A percentile compares a stretch with the other conserved stretches of the same genome.
phyloP scores from a whole-genome alignment of 805 yeast species.

The Saccharomycopsis malanga region DNA sequence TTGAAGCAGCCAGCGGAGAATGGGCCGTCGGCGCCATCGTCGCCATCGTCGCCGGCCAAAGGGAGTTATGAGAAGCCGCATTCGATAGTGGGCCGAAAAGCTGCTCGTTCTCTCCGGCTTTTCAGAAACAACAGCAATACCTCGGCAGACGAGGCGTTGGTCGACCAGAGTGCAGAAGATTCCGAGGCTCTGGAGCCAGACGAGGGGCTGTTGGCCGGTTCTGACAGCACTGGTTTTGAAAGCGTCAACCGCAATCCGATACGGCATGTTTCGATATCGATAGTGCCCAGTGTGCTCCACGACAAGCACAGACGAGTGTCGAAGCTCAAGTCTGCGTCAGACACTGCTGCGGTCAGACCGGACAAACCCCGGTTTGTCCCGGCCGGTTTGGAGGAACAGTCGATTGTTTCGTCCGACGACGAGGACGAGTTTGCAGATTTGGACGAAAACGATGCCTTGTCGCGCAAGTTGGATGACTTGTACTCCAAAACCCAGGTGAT shows the following conservation, averaged over 20 bases:
- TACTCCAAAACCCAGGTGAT: neutral
- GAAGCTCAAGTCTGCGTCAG: no score
- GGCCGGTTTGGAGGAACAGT: neutral
- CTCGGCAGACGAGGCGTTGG: no score
- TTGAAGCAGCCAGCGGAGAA: no score
- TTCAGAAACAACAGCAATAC: slow-evolving; percentile 35
- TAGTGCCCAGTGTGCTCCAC: neutral
- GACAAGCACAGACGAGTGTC: neutral
- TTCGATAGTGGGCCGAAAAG: slow-evolving; percentile 25
- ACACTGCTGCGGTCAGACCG: no score
- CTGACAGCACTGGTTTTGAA: neutral
- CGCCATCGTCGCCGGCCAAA: no score
- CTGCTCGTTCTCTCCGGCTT: slow-evolving; percentile 49
- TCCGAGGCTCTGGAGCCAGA: no score
- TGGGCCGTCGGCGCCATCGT: no score
- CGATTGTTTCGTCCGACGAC: neutral
- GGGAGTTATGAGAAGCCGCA: no score
- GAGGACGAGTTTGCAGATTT: neutral
- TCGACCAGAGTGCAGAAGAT: neutral
- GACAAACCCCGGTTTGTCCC: no score
- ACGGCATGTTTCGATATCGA: neutral
- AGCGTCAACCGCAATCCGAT: neutral
- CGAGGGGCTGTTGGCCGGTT: neutral
- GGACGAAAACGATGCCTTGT: neutral
- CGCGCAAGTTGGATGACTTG: neutral